Conservation (phyloP, 805 yeast genomes). For the Wickerhamomyces ciferrii region DNA sequence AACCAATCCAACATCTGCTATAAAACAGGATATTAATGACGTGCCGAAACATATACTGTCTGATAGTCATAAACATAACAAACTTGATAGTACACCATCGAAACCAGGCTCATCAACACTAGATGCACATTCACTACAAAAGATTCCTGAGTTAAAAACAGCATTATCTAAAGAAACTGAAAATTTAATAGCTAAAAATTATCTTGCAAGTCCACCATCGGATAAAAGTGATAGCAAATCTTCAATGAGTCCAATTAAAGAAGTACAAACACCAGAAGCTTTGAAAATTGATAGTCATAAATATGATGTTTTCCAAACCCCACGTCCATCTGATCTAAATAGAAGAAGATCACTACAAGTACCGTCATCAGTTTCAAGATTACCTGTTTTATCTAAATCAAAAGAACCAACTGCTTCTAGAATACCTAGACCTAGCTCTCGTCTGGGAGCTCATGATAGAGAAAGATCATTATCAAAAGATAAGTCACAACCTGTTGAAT, state of each 20-base stretch:
- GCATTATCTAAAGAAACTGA: neutral
- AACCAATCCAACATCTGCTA: conserved; percentile 25
- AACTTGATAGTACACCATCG: conserved; percentile 9
- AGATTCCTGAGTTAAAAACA: conserved; percentile 14
- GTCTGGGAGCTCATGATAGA: neutral
- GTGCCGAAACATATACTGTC: conserved; percentile 4
- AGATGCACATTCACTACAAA: conserved; percentile 2
- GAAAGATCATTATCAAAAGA: conserved; percentile 1
- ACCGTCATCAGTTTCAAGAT: conserved; percentile 5
- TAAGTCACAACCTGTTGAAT: neutral
- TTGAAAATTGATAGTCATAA: neutral
- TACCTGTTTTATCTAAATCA: conserved; percentile 7
- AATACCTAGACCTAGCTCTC: conserved; percentile 20
- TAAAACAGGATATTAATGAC: conserved; percentile 11
- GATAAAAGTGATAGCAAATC: neutral
- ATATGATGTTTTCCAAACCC: conserved; percentile 11
- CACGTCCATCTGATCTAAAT: conserved; percentile 5
- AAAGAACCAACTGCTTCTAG: conserved; percentile 1
- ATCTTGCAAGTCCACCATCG: neutral
- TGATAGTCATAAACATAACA: conserved; percentile 11
- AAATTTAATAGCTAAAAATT: neutral
- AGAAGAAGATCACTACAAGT: conserved; percentile 6
- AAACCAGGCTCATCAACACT: conserved; percentile 4
- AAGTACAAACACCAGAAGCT: neutral
- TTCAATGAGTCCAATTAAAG: neutral